Evolutionary conservation across 352 stramenopile species (phyloP), one percentile per base, ranked within the genome.

Genomic region (Phytophthora palmivora): DNA sequence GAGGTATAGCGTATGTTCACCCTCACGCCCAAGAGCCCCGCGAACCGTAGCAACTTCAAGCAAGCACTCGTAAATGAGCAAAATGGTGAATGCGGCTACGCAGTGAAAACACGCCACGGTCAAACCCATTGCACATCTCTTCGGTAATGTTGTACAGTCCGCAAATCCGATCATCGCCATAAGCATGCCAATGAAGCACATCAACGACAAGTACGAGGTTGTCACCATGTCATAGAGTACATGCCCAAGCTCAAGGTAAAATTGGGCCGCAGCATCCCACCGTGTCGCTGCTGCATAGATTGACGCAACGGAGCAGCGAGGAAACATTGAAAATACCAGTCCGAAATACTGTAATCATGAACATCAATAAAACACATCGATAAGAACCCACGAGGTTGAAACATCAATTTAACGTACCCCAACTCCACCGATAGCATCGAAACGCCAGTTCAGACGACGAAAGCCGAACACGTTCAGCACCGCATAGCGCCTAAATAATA

Each of bases 251-350:
- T 93, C 83, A 4, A 61, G 39, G 12, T 63, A 63, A 58, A 95
- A 93, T 26, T 76, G 71, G 4, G 30, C 24, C 0, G 63, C 73
- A 6, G 75, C 74, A 0, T 78, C 74, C 22, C 50, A 51, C 76
- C 79, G 90, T 18, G 78, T 88, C 11, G 58, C 26, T 32, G 68
- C 78, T 14, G 77, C 67, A 54, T 93, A 90, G 50, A 95, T 91
- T 14, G 81, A 76, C 11, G 77, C 50, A 5, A 95, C 83, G 0
- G 82, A 91, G 60, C 93, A 98, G 6, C 94, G 87, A 26, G 93
- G 93, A 71, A 98, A 98, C 79, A 98, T 95, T 22, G 90, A 97
- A 46, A 92, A 90, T 8, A 93, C 87, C 8, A 98, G 80, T 30
- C 83, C 74, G 64, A 98, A 97, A 67, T 98, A 97, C 70, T 94